phyloP scores from a whole-genome alignment of 805 yeast genomes.

The Isabelozyma gotoi region DNA sequence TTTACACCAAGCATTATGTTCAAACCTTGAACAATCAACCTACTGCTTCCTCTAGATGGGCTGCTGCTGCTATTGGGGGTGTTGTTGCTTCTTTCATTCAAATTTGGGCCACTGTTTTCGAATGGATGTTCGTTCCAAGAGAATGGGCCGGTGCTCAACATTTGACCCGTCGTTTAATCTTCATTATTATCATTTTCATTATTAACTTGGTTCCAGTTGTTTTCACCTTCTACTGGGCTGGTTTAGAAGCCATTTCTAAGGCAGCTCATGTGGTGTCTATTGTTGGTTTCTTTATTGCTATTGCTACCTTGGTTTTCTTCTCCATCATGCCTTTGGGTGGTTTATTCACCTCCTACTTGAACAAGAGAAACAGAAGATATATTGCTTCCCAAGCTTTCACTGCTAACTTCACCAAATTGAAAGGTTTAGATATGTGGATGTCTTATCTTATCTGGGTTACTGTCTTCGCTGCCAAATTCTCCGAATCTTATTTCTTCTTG shows the following conservation, averaged over 20 bases:
- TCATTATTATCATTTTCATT: slow-evolving; percentile 63
- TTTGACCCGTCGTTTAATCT: slow-evolving; percentile 80
- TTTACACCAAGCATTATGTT: slow-evolving; percentile 83
- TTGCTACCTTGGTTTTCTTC: slow-evolving; percentile 81
- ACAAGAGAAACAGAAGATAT: slow-evolving; percentile 80
- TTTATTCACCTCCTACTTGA: slow-evolving; percentile 87
- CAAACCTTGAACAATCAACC: slow-evolving; percentile 86
- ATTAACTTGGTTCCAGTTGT: slow-evolving; percentile 83
- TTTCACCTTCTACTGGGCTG: slow-evolving; percentile 81
- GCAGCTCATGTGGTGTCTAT: slow-evolving; percentile 79
- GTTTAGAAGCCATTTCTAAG: slow-evolving; percentile 60
- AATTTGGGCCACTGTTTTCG: slow-evolving; percentile 82
- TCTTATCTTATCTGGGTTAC: slow-evolving; percentile 88
- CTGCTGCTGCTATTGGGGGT: slow-evolving; percentile 92
- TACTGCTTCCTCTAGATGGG: slow-evolving; percentile 88
- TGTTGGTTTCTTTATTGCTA: slow-evolving; percentile 85
- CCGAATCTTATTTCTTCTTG: slow-evolving; percentile 92
- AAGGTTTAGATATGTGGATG: slow-evolving; percentile 93
- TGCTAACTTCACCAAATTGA: slow-evolving; percentile 78
- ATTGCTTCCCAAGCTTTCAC: slow-evolving; percentile 95
- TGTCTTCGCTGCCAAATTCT: slow-evolving; percentile 84
- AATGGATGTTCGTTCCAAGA: slow-evolving; percentile 96
- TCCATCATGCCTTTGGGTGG: slow-evolving; percentile 97
- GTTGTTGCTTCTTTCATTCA: slow-evolving; percentile 79
- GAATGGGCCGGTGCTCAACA: slow-evolving; percentile 99